phyloP scores from a whole-genome alignment of 2,329 filamentous ascomycete genomes.

The Aspergillus udagawae region DNA sequence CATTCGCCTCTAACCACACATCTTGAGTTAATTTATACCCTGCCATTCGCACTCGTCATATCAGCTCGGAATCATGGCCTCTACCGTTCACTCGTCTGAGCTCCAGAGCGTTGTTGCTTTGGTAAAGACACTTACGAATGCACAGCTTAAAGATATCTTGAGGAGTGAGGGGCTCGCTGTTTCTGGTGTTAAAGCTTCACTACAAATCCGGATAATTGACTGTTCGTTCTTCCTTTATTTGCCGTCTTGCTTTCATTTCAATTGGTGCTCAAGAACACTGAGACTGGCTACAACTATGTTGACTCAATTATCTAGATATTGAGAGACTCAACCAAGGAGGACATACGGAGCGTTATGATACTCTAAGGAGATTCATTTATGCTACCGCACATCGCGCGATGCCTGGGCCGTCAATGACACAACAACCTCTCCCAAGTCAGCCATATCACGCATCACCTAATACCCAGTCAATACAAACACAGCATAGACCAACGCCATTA shows the following conservation, averaged over 20 bases:
- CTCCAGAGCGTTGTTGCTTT: slow-evolving; percentile 40
- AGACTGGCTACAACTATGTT: neutral
- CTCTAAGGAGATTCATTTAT: slow-evolving; percentile 30
- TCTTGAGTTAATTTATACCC: slow-evolving; percentile 14
- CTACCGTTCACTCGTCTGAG: slow-evolving; percentile 38
- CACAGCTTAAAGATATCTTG: slow-evolving; percentile 72
- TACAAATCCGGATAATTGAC: slow-evolving; percentile 73
- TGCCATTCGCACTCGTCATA: neutral
- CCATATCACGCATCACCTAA: slow-evolving; percentile 23
- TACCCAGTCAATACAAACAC: slow-evolving; percentile 22
- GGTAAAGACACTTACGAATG: slow-evolving; percentile 56
- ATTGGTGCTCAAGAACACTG: neutral
- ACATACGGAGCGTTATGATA: slow-evolving; percentile 27
- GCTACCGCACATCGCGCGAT: slow-evolving; percentile 23
- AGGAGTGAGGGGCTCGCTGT: slow-evolving; percentile 69
- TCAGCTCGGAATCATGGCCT: slow-evolving; percentile 29
- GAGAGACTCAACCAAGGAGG: slow-evolving; percentile 22
- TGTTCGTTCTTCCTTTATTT: slow-evolving; percentile 55
- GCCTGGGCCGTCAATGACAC: slow-evolving; percentile 25
- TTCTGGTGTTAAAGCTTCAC: slow-evolving; percentile 77
- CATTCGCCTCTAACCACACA: slow-evolving; percentile 19
- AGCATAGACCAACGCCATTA: slow-evolving; percentile 23
- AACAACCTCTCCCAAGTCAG: slow-evolving; percentile 18
- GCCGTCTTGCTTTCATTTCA: neutral
- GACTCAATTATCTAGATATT: slow-evolving; percentile 18